A percentile compares a stretch with the other conserved stretches of the same genome.
Evolutionary conservation across 805 yeast genomes (phyloP).

Genomic region (Nakazawaea peltata): DNA sequence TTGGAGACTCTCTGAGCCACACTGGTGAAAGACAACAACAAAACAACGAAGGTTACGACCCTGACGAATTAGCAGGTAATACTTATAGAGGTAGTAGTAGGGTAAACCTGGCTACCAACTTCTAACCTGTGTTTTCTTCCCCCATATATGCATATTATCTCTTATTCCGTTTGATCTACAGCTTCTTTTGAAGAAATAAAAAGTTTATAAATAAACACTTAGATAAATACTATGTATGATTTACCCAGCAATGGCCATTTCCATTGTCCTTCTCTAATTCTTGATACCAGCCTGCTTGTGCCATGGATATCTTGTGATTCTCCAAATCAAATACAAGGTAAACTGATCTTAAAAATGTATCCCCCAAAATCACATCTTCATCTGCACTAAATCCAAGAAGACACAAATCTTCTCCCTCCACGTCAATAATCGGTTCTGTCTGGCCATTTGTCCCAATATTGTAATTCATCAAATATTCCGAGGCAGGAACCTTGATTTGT

Average conservation of each 20-base stretch:
- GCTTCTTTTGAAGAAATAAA: too few relatives aligned
- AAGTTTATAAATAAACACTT: too few relatives aligned
- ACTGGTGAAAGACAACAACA: constrained; percentile 7
- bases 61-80: constrained; percentile 9
- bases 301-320: constrained; percentile 47
- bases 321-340: constrained; percentile 62
- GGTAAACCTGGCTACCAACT: constrained; percentile 8
- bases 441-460: constrained; percentile 7
- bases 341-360: constrained; percentile 53
- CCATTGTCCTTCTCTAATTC: too few relatives aligned
- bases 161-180: too few relatives aligned
- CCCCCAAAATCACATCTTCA: constrained; percentile 45
- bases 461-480: constrained; percentile 7
- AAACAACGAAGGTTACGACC: constrained; percentile 8
- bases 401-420: constrained; percentile 12
- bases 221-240: too few relatives aligned
- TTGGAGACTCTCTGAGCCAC: constrained; percentile 10
- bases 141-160: neutral
- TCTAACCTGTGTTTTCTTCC: constrained; percentile 1
- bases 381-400: constrained; percentile 14
- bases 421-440: constrained; percentile 3
- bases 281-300: constrained; percentile 32
- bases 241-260: neutral
- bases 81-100: constrained; percentile 10
- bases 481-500: constrained; percentile 2